These are phyloP conservation scores for Candida loeiensis DNA, from an alignment of 805 yeast species.

Conservation along the genomic window DNA sequence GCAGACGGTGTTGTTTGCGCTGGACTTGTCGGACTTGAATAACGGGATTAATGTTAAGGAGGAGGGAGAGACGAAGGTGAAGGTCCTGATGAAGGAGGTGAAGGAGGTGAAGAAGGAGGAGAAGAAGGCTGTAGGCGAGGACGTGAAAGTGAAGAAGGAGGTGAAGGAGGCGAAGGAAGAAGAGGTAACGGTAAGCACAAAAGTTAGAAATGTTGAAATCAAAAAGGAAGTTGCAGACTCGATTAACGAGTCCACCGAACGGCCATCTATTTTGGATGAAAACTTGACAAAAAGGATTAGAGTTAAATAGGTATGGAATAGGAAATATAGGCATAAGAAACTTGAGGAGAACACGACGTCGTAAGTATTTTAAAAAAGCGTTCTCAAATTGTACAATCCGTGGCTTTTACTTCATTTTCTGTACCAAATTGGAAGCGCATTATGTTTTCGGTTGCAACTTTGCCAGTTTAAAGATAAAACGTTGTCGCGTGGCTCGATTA, in stretches of 20 bases:
- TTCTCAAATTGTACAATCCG: too few relatives aligned
- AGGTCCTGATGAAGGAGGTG: slow-evolving; percentile 25
- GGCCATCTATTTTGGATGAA: slow-evolving; percentile 19
- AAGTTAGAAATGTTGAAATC: neutral
- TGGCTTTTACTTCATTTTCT: too few relatives aligned
- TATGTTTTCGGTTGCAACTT: too few relatives aligned
- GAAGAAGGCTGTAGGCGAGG: slow-evolving; percentile 13
- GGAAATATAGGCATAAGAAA: neutral
- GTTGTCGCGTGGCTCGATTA: too few relatives aligned
- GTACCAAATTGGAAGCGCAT: too few relatives aligned
- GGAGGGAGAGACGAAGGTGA: neutral
- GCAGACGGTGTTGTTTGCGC: slow-evolving; percentile 87
- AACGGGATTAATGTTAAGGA: slow-evolving; percentile 51
- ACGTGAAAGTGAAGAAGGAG: slow-evolving; percentile 33
- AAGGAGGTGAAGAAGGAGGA: slow-evolving; percentile 28
- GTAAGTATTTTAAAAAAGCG: too few relatives aligned
- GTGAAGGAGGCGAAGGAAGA: slow-evolving; percentile 26
- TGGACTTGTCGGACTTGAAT: slow-evolving; percentile 69
- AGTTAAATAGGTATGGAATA: neutral
- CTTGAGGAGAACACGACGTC: too few relatives aligned
- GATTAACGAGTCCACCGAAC: slow-evolving; percentile 28
- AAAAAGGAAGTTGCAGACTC: neutral
- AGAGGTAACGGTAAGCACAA: neutral
- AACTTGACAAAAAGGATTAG: neutral
- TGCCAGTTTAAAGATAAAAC: too few relatives aligned